Conservation (phyloP, 148 eudicot genomes). For the Diospyros lotus region DNA sequence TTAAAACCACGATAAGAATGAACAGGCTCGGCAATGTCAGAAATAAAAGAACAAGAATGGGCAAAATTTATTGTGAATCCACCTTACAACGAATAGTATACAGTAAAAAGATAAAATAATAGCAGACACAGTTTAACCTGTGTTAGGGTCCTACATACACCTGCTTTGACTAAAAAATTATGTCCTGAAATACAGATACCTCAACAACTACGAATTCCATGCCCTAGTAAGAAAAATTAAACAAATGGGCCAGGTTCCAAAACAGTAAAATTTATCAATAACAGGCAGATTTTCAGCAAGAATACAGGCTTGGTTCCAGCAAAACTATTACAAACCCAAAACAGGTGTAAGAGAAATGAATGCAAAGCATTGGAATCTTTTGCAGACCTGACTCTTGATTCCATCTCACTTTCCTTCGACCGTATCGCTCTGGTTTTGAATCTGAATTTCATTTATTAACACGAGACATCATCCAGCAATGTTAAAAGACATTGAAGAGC, state of each 20-base stretch:
- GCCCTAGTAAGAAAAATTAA: not conserved
- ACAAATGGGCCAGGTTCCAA: not conserved
- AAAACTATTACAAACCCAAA: not conserved
- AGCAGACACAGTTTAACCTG: not conserved
- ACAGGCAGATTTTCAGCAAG: not conserved
- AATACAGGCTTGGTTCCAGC: not conserved
- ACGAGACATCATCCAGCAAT: not conserved
- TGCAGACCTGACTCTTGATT: not conserved
- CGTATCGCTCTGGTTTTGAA: constrained; percentile 17
- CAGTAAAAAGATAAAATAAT: not conserved
- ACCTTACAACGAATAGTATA: no score
- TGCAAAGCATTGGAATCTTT: not conserved
- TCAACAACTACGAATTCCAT: not conserved
- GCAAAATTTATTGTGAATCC: no score
- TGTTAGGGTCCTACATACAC: not conserved
- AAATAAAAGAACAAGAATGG: no score
- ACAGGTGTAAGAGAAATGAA: not conserved
- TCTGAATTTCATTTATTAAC: constrained; percentile 26
- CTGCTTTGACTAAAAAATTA: not conserved
- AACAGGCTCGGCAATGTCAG: no score
- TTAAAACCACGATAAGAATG: not conserved
- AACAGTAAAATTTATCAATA: not conserved
- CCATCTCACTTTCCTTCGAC: not conserved
- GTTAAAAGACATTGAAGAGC: not conserved
- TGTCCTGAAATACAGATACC: not conserved